Conservation (phyloP, 495 filamentous ascomycete species). For the Lineolata rhizophorae region DNA sequence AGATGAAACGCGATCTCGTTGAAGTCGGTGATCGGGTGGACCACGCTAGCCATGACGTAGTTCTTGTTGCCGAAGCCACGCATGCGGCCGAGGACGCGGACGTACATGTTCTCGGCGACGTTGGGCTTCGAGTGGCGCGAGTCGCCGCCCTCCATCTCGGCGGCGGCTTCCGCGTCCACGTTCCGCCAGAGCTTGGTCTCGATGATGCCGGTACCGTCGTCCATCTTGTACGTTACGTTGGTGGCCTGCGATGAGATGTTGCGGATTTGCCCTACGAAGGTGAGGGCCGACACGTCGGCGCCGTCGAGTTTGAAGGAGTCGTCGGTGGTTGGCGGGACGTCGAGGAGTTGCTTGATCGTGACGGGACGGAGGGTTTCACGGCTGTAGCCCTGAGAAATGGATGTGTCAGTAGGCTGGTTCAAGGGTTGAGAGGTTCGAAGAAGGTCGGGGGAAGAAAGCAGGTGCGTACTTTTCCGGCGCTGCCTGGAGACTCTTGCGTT, state of each 20-base stretch:
- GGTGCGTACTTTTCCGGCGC: slow-evolving; percentile 19
- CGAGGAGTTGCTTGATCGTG: slow-evolving; percentile 82
- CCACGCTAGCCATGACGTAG: slow-evolving; percentile 58
- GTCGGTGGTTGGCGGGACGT: slow-evolving; percentile 51
- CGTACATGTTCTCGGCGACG: slow-evolving; percentile 47
- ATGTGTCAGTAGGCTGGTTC: neutral
- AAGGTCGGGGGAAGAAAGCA: slow-evolving; percentile 4
- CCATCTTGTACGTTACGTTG: slow-evolving; percentile 76
- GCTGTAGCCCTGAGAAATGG: slow-evolving; percentile 25
- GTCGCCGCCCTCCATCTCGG: slow-evolving; percentile 10
- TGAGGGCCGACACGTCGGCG: slow-evolving; percentile 39
- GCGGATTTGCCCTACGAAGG: slow-evolving; percentile 75
- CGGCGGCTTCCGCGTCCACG: slow-evolving; percentile 31
- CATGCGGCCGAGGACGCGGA: slow-evolving; percentile 59
- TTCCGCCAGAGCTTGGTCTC: slow-evolving; percentile 76
- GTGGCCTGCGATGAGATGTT: slow-evolving; percentile 69
- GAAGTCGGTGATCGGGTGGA: slow-evolving; percentile 56
- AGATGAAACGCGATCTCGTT: slow-evolving; percentile 85
- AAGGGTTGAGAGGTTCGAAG: slow-evolving; percentile 11
- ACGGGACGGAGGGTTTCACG: slow-evolving; percentile 70
- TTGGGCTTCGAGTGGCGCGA: slow-evolving; percentile 20
- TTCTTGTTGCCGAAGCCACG: slow-evolving; percentile 59
- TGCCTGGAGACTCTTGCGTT: slow-evolving; percentile 25
- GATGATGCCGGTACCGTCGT: slow-evolving; percentile 82
- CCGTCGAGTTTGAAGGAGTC: slow-evolving; percentile 62